A percentile compares a stretch with the other conserved stretches of the same genome.
Evolutionary conservation across 2,329 filamentous ascomycete genomes (phyloP).

Genomic region (Apiospora sp.): DNA sequence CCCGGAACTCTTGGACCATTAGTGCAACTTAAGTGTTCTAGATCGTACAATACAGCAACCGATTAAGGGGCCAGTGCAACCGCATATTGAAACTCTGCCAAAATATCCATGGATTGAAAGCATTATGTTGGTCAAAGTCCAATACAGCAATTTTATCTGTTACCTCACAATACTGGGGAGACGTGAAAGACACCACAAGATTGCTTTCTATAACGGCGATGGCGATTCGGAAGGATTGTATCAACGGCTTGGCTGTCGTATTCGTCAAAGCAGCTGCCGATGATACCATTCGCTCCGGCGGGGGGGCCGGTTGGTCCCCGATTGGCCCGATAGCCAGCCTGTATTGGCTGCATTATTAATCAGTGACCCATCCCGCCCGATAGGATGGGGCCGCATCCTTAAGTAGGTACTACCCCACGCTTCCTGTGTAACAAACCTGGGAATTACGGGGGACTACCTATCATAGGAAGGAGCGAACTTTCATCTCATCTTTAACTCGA

Average conservation of each 20-base stretch:
- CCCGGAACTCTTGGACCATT: too few relatives aligned
- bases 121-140: too few relatives aligned
- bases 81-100: too few relatives aligned
- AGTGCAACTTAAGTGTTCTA: too few relatives aligned
- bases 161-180: too few relatives aligned
- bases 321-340: background rate
- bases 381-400: background rate
- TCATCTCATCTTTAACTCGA: background rate
- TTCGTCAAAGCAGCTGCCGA: background rate
- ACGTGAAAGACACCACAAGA: too few relatives aligned
- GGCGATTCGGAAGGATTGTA: too few relatives aligned
- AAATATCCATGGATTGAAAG: too few relatives aligned
- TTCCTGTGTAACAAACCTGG: background rate
- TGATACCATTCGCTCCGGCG: constrained; percentile 1
- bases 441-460: background rate
- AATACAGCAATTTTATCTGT: too few relatives aligned
- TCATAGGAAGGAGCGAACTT: background rate
- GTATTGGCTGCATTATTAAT: background rate
- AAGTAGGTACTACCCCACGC: background rate
- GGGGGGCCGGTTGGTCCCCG: background rate
- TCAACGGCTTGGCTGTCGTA: background rate
- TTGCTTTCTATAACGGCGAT: too few relatives aligned
- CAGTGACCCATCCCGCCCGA: background rate
- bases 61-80: too few relatives aligned
- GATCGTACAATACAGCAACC: too few relatives aligned